Conservation (phyloP, 441 rosid genomes). For the Eruca vesicaria region DNA sequence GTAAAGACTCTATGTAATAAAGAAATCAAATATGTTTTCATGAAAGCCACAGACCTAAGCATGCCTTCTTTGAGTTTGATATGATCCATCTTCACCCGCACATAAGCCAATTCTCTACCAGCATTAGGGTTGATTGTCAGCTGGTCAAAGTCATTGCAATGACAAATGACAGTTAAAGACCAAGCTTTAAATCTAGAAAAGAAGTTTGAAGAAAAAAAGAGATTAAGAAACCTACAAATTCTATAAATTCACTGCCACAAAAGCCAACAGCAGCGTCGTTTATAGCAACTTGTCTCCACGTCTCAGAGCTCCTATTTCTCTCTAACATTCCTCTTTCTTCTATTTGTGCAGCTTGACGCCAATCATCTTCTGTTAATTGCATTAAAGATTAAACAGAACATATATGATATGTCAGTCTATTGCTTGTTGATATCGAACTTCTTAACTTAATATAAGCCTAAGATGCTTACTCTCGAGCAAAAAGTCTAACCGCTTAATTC, state of each 20-base stretch:
- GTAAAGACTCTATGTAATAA: neutral
- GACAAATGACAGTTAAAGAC: no score
- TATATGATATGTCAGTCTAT: neutral
- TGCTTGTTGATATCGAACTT: neutral
- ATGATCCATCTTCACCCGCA: conserved; percentile 79
- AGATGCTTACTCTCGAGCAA: no score
- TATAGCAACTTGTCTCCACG: conserved; percentile 87
- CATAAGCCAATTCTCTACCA: conserved; percentile 88
- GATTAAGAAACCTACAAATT: conserved; percentile 61
- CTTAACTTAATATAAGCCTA: no score
- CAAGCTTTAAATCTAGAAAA: neutral
- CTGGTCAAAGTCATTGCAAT: no score
- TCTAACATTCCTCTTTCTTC: conserved; percentile 95
- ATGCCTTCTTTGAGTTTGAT: neutral
- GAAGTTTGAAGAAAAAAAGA: neutral
- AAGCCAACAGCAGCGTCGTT: conserved; percentile 98
- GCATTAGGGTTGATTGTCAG: no score
- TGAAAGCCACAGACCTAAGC: neutral
- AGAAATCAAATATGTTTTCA: neutral
- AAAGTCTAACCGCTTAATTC: no score
- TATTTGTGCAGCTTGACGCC: conserved; percentile 91
- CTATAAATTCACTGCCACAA: conserved; percentile 88
- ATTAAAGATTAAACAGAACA: neutral
- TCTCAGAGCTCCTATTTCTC: conserved; percentile 69
- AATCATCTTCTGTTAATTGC: conserved; percentile 91